These are phyloP conservation scores for Monascus ruber DNA, from an alignment of 2,329 filamentous ascomycete genomes.

Conservation along the genomic window DNA sequence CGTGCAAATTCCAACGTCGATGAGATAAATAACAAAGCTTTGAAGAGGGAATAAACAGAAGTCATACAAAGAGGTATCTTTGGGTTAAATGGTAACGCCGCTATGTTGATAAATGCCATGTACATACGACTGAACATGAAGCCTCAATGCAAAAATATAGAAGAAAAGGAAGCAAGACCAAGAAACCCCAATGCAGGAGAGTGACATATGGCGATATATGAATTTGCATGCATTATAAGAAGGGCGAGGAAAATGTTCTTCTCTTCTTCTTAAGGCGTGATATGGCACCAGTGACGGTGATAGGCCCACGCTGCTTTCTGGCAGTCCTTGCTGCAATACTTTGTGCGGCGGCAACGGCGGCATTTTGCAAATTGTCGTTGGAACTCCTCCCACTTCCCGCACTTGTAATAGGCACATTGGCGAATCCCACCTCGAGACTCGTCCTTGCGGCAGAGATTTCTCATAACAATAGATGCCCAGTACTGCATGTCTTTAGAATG, in stretches of 20 bases:
- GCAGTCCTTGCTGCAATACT: constrained; percentile 99
- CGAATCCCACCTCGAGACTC: constrained; percentile 87
- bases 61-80: constrained; percentile 29
- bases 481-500: constrained; percentile 98
- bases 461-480: constrained; percentile 98
- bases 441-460: constrained; percentile 95
- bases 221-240: constrained; percentile 22
- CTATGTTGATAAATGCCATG: constrained; percentile 20
- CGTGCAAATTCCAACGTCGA: neutral
- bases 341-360: constrained; percentile 85
- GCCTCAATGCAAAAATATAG: constrained; percentile 9
- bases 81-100: constrained; percentile 23
- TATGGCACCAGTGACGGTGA: constrained; percentile 88
- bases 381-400: constrained; percentile 96
- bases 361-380: constrained; percentile 97
- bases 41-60: constrained; percentile 6
- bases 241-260: constrained; percentile 15
- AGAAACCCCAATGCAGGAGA: constrained; percentile 12
- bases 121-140: constrained; percentile 4
- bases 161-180: constrained; percentile 14
- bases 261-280: constrained; percentile 22
- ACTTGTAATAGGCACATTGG: constrained; percentile 96
- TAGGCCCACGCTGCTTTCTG: constrained; percentile 98
- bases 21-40: constrained; percentile 1
- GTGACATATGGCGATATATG: constrained; percentile 23